Conservation (phyloP, 148 eudicot genomes). For the Euryodendron excelsum region DNA sequence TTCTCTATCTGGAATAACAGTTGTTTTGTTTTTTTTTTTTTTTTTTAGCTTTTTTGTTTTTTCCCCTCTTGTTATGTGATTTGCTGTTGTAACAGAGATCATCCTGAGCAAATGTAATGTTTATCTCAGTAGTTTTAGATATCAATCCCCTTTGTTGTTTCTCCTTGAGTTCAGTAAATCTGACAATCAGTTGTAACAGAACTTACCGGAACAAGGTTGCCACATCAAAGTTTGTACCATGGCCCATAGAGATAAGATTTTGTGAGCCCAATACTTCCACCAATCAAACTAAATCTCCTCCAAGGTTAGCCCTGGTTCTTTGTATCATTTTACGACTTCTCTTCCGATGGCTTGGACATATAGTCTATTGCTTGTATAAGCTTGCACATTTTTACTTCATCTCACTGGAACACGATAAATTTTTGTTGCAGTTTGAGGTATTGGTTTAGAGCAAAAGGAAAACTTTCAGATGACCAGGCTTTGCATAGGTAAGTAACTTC, state of each 20-base stretch:
- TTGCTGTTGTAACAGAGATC: background rate
- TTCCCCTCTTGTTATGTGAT: background rate
- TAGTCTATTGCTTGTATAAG: background rate
- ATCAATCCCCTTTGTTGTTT: background rate
- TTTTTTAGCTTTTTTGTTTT: too few relatives aligned
- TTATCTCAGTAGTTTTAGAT: background rate
- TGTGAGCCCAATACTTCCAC: constrained; percentile 73
- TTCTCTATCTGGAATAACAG: background rate
- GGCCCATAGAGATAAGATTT: constrained; percentile 93
- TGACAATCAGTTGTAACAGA: constrained; percentile 48
- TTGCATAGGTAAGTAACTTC: constrained; percentile 72
- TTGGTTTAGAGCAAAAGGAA: constrained; percentile 95
- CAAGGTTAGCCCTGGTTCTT: constrained; percentile 51
- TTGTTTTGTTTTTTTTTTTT: background rate
- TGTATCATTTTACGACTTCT: background rate
- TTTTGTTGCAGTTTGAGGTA: constrained; percentile 63
- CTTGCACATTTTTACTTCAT: background rate
- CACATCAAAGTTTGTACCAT: constrained; percentile 41
- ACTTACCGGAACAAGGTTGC: constrained; percentile 91
- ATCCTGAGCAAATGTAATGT: background rate
- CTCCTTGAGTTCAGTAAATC: constrained; percentile 5
- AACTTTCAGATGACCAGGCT: constrained; percentile 95
- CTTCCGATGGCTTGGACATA: background rate
- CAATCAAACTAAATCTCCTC: constrained; percentile 73
- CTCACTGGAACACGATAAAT: constrained; percentile 3